Conservation (phyloP, 225 moss, liverwort and hornwort genomes). For the Pleurozium schreberi region DNA sequence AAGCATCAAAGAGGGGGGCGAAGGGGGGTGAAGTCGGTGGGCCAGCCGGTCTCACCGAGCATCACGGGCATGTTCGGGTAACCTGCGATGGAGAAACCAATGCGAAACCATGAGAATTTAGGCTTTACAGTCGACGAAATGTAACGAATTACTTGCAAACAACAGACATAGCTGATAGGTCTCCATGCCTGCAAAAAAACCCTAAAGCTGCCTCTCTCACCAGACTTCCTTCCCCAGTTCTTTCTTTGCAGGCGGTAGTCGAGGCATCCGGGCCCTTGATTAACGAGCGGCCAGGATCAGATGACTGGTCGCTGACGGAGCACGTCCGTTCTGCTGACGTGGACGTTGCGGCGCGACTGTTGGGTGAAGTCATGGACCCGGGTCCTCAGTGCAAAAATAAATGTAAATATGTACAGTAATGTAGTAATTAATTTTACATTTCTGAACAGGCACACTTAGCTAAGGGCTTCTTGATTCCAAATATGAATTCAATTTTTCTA, state of each 20-base stretch:
- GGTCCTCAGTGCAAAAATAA: not conserved
- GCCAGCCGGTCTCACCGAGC: slow-evolving; percentile 63
- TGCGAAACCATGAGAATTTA: not conserved
- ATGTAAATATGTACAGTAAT: too few relatives aligned
- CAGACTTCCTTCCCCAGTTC: too few relatives aligned
- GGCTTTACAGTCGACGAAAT: not conserved
- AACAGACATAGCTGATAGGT: not conserved
- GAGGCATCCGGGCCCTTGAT: too few relatives aligned
- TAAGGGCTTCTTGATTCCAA: too few relatives aligned
- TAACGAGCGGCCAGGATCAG: too few relatives aligned
- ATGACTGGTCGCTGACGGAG: not conserved
- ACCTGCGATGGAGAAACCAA: not conserved
- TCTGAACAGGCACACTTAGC: too few relatives aligned
- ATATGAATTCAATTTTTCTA: too few relatives aligned
- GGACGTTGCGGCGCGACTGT: not conserved
- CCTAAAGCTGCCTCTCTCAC: not conserved
- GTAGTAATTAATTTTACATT: too few relatives aligned
- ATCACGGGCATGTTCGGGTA: slow-evolving; percentile 59
- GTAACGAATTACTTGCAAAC: not conserved
- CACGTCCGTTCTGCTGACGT: not conserved
- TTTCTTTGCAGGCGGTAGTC: too few relatives aligned
- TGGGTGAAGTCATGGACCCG: not conserved
- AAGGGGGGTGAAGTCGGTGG: slow-evolving; percentile 13
- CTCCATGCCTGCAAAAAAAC: not conserved
- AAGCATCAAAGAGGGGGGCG: slow-evolving; percentile 12